Percentiles rank a stretch among this genome's conserved stretches.
phyloP scores from a whole-genome alignment of 2,329 filamentous ascomycete genomes.

The Aspergillus nomiae region DNA sequence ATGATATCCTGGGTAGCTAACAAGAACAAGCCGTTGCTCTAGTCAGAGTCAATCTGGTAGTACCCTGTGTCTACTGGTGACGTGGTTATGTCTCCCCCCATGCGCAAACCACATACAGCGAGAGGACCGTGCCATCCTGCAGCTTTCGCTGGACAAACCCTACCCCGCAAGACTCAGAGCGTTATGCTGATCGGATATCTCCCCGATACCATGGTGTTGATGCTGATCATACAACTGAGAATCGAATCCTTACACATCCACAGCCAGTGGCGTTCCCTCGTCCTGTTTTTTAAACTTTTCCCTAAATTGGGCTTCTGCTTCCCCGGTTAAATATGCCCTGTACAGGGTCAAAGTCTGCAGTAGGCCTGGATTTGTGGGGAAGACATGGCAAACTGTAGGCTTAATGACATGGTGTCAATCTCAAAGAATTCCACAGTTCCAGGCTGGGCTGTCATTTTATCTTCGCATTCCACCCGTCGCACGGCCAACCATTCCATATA shows the following conservation, averaged over 20 bases:
- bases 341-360: neutral
- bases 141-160: neutral
- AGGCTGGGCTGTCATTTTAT: no score
- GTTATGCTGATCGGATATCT: neutral
- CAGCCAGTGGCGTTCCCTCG: neutral
- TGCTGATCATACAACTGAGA: neutral
- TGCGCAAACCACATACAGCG: neutral
- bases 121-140: neutral
- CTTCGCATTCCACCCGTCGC: no score
- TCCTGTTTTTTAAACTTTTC: neutral
- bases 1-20: neutral
- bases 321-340: neutral
- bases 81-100: neutral
- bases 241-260: neutral
- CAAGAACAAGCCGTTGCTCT: neutral
- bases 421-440: no score
- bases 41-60: neutral
- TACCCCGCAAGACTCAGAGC: neutral
- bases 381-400: neutral
- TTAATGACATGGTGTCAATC: neutral
- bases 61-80: neutral
- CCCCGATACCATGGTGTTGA: neutral
- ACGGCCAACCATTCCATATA: no score
- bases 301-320: neutral
- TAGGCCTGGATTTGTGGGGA: neutral